These are phyloP conservation scores for Fraxinus paxiana DNA, from an alignment of 305 asterid species.

Conservation along the genomic window DNA sequence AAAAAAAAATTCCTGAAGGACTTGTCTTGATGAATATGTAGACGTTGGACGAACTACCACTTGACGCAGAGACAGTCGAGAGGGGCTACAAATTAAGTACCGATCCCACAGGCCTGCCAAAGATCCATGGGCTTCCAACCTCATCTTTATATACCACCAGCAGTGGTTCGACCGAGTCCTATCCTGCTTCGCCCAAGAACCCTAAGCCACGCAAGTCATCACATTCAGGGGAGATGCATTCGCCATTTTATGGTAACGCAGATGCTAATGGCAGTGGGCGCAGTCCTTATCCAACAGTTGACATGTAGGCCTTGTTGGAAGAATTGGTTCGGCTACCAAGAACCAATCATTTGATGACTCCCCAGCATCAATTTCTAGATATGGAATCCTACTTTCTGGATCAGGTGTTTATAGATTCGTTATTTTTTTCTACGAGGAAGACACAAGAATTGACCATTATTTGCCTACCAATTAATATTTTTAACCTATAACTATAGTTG, in stretches of 20 bases:
- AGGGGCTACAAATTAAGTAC: constrained; percentile 65
- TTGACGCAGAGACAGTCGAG: constrained; percentile 74
- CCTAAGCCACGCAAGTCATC: constrained; percentile 58
- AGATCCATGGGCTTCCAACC: constrained; percentile 82
- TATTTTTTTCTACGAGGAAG: constrained; percentile 28
- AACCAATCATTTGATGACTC: constrained; percentile 25
- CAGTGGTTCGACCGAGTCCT: constrained; percentile 54
- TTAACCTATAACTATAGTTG: constrained; percentile 8
- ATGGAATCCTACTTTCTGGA: constrained; percentile 19
- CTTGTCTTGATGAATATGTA: constrained; percentile 19
- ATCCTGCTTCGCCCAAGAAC: constrained; percentile 53
- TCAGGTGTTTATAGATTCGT: constrained; percentile 29
- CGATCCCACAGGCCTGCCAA: constrained; percentile 83
- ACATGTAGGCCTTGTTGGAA: constrained; percentile 30
- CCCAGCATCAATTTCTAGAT: constrained; percentile 1
- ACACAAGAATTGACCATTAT: constrained; percentile 17
- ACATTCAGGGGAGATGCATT: constrained; percentile 73
- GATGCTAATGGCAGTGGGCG: constrained; percentile 71
- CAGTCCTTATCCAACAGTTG: constrained; percentile 47
- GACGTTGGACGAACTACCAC: constrained; percentile 85
- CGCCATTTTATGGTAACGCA: constrained; percentile 40
- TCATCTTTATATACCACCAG: constrained; percentile 55
- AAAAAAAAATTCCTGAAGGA: background rate
- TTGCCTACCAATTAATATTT: constrained; percentile 16
- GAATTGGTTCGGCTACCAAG: background rate